These are phyloP conservation scores for Lodderomyces metapsilosis DNA, from an alignment of 1,139 yeast genomes.

Conservation along the genomic window DNA sequence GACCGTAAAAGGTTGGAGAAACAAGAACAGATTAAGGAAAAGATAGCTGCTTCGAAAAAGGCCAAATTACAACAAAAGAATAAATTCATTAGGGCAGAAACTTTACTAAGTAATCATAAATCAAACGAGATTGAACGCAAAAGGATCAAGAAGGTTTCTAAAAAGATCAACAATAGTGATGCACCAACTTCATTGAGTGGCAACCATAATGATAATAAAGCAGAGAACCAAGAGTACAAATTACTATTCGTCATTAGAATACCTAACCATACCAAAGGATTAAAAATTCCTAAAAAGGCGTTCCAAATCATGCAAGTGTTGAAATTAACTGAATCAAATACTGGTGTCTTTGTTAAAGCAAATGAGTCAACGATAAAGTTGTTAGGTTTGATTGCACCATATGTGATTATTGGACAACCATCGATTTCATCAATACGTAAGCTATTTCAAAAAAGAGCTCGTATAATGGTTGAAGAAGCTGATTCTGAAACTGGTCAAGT, in stretches of 20 bases:
- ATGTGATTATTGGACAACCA: constrained; percentile 71
- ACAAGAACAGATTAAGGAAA: constrained; percentile 47
- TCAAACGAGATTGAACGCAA: constrained; percentile 66
- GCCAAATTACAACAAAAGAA: constrained; percentile 31
- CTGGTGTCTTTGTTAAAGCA: constrained; percentile 69
- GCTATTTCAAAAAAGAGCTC: constrained; percentile 73
- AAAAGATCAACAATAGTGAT: constrained; percentile 26
- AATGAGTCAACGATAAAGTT: constrained; percentile 57
- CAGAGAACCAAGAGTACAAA: constrained; percentile 35
- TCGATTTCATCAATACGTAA: constrained; percentile 68
- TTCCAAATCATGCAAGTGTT: constrained; percentile 55
- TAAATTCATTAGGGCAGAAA: constrained; percentile 71
- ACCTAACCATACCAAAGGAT: constrained; percentile 54
- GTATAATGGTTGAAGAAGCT: constrained; percentile 40
- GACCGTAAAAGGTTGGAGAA: constrained; percentile 68
- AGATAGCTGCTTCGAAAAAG: constrained; percentile 33
- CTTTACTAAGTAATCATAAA: constrained; percentile 61
- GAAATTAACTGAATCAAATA: constrained; percentile 57
- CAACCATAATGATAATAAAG: constrained; percentile 18
- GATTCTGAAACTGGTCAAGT: constrained; percentile 26
- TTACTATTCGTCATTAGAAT: constrained; percentile 66
- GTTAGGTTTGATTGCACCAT: constrained; percentile 66
- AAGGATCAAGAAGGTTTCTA: constrained; percentile 61
- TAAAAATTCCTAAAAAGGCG: constrained; percentile 67
- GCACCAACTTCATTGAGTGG: constrained; percentile 14